A percentile compares a stretch with the other conserved stretches of the same genome.
Evolutionary conservation across 192 early-diverging fungal species (phyloP).

Genomic region (Gonapodya prolifera): DNA sequence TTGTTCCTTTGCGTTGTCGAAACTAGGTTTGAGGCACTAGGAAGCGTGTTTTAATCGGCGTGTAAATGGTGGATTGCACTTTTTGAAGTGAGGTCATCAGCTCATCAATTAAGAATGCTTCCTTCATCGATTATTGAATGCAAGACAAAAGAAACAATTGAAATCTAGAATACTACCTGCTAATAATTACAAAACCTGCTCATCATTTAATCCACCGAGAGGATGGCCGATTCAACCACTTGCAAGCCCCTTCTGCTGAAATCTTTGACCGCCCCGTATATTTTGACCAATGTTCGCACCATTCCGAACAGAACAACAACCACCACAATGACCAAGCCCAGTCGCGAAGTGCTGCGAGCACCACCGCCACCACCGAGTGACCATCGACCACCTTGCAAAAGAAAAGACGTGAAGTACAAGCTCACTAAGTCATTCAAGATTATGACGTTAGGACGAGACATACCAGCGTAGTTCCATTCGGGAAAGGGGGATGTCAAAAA

Average conservation of each 20-base stretch:
- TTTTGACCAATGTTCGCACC: not conserved
- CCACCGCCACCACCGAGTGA: not conserved
- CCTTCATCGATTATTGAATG: not conserved
- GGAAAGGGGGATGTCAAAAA: not conserved
- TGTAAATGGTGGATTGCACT: not conserved
- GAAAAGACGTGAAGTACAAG: not conserved
- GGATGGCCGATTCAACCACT: not conserved
- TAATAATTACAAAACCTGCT: too few species aligned
- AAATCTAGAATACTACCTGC: not conserved
- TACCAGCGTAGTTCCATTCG: not conserved
- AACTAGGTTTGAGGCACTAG: constrained; percentile 70
- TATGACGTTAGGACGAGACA: too few species aligned
- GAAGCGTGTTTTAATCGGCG: constrained; percentile 62
- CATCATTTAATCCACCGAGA: not conserved
- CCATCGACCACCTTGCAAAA: not conserved
- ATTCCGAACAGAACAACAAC: not conserved
- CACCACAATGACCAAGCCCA: not conserved
- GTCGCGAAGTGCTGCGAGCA: not conserved
- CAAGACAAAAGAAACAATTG: too few species aligned
- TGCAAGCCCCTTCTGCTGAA: not conserved
- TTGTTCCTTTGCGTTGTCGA: too few species aligned
- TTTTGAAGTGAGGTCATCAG: too few species aligned
- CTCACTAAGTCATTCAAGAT: too few species aligned
- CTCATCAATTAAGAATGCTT: too few species aligned
- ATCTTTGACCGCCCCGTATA: not conserved